phyloP scores from a whole-genome alignment of 345 rosid genomes.

The Orychophragmus violaceus region DNA sequence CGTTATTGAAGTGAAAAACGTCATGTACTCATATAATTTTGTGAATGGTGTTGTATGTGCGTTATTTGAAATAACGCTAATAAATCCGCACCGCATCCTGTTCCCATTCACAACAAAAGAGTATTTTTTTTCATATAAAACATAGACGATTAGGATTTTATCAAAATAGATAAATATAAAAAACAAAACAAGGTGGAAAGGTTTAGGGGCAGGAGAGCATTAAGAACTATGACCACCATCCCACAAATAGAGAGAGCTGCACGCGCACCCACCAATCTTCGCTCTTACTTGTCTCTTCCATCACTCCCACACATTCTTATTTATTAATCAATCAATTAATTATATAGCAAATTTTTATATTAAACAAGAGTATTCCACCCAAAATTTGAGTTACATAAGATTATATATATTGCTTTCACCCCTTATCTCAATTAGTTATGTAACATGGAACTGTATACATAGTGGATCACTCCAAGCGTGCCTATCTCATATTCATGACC shows the following conservation, averaged over 20 bases:
- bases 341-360: neutral
- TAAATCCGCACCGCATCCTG: too few species aligned
- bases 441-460: slow-evolving; percentile 3
- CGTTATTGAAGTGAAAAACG: too few species aligned
- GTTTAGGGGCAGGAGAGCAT: slow-evolving; percentile 8
- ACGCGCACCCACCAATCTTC: slow-evolving; percentile 73
- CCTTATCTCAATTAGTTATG: slow-evolving; percentile 2
- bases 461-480: slow-evolving; percentile 24
- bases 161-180: neutral
- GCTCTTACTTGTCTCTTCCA: slow-evolving; percentile 14
- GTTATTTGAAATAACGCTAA: too few species aligned
- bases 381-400: neutral
- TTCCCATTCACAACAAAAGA: too few species aligned
- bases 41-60: too few species aligned
- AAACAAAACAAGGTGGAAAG: neutral
- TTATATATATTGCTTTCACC: slow-evolving; percentile 9
- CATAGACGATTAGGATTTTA: neutral
- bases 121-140: neutral
- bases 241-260: slow-evolving; percentile 46
- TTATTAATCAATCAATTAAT: slow-evolving; percentile 17
- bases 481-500: slow-evolving; percentile 1
- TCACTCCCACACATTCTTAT: slow-evolving; percentile 14
- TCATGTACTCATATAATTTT: too few species aligned
- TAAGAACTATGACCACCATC: slow-evolving; percentile 53
- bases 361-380: neutral